Percentiles rank a stretch among this genome's conserved stretches.
phyloP scores from a whole-genome alignment of 495 filamentous ascomycete genomes.

The Copromyces sp. region DNA sequence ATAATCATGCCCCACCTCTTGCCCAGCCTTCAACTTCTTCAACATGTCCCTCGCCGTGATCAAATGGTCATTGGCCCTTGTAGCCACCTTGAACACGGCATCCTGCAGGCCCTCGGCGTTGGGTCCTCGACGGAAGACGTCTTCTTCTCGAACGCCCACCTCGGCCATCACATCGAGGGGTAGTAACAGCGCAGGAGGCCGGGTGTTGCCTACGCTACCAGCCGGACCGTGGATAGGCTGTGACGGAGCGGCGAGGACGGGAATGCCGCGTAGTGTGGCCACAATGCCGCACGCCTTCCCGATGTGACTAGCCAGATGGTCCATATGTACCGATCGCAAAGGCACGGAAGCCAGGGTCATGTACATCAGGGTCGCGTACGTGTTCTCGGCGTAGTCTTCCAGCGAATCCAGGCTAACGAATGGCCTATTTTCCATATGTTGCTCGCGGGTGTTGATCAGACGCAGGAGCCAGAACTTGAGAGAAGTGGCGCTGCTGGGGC shows the following conservation, averaged over 20 bases:
- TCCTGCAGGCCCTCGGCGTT: conserved; percentile 71
- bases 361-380: conserved; percentile 90
- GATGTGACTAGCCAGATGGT: conserved; percentile 88
- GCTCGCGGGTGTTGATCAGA: conserved; percentile 68
- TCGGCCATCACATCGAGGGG: conserved; percentile 88
- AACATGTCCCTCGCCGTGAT: conserved; percentile 92
- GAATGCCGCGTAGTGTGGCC: conserved; percentile 72
- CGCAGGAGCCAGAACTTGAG: conserved; percentile 75
- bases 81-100: conserved; percentile 86
- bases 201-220: conserved; percentile 26
- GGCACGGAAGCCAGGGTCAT: conserved; percentile 69
- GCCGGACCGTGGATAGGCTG: conserved; percentile 38
- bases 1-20: conserved; percentile 71
- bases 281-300: conserved; percentile 87
- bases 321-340: conserved; percentile 68
- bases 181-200: conserved; percentile 44
- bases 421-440: conserved; percentile 73
- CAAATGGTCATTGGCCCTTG: conserved; percentile 85
- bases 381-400: conserved; percentile 85
- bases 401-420: conserved; percentile 62
- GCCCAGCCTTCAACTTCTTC: conserved; percentile 58
- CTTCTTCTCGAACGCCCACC: conserved; percentile 69
- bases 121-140: conserved; percentile 70
- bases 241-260: conserved; percentile 69
- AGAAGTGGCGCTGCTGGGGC: conserved; percentile 43